Evolutionary conservation across 78 protist genomes (phyloP), one percentile per base, ranked within the genome.

Genomic region (Protostelium mycophagum): DNA sequence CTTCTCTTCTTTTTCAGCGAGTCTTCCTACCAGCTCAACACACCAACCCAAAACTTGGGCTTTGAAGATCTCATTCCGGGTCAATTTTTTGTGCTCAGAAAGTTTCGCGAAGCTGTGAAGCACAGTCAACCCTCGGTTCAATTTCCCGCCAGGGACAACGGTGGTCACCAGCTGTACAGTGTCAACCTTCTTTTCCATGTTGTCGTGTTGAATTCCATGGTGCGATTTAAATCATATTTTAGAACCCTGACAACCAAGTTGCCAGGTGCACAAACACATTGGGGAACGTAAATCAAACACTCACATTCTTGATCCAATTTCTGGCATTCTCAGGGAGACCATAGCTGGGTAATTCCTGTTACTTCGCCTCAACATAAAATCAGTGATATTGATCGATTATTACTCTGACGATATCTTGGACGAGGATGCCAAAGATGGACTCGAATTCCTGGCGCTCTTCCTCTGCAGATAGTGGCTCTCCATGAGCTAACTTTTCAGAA

Each of bases 1-100:
- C 51, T 28, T 1, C 37, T 10, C 0, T 5, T 28, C 10, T 0
- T 0, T 83, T 1, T 10, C 34, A 10, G 31, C 25, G 1, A 28
- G 34, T 5, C 1, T 0, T n/a, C 85, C 1, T 5, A 86, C 83
- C 97, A 93, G 96, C 90, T 97, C 98, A 39, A 97, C 91, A 86
- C 96, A 90, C 99, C 99, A 98, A 28, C 99, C 99, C 83, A 98
- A 90, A 23, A 95, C 94, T 29, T 37, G 38, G 35, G 94, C 94
- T 87, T 94, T 25, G 89, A 90, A 63, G 0, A 36, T 31, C 89
- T 93, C 95, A 35, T 36, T 38, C 63, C 90, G 87, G 23, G 94
- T 35, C 37, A 90, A 63, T 36, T 38, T 63, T 88, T 90, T 93
- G 83, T 93, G 96, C 28, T 92, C 94, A 28, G 90, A 38, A 29